Evolutionary conservation across 495 filamentous ascomycete genomes (phyloP), one percentile per base, ranked within the genome.

Genomic region (Corynascus novoguineensis): DNA sequence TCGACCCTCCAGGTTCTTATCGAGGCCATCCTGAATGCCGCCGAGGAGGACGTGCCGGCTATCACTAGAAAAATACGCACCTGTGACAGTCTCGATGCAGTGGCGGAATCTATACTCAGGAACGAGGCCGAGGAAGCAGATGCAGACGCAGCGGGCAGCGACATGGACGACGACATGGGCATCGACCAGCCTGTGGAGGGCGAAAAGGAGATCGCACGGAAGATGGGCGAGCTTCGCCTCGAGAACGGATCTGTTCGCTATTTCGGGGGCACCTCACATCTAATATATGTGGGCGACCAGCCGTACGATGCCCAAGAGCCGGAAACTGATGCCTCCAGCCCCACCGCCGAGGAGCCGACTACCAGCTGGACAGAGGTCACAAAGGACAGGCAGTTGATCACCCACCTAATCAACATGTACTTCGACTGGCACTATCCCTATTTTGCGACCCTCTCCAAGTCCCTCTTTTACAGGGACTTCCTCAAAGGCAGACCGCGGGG

Each of bases 341-440:
- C 75, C 47, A 58, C 60, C 7, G 75, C 78, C 66, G 81, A 83
- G 27, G 75, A 88, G 49, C 83, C 90, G 7, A 76, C 92, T 25
- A 83, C 81, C 11, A 89, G 85, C 50, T 98, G 93, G 93, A 96
- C 93, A 3, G 78, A 75, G 34, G 92, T 96, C 21, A 96, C 92
- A 9, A 77, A 82, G 41, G 87, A 97, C 67, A 72, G 84, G 17
- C 82, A 85, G 17, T 74, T 96, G 10, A 82, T 97, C 59, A 81
- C 82, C 14, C 95, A 97, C 73, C 81, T 98, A 11, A 81, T 98
- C 63, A 92, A 88, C 56, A 92, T 97, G 89, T 98, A 98, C 72
- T 97, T 97, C 72, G 87, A 86, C 28, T 98, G 93, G 90, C 93
- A 98, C 64, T 98, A 97, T 68, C 86, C 92, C 11, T 97, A 90